Evolutionary conservation across 768 basidiomycete genomes (phyloP), one percentile per base, ranked within the genome.

Genomic region (Coprinopsis strossmayeri): DNA sequence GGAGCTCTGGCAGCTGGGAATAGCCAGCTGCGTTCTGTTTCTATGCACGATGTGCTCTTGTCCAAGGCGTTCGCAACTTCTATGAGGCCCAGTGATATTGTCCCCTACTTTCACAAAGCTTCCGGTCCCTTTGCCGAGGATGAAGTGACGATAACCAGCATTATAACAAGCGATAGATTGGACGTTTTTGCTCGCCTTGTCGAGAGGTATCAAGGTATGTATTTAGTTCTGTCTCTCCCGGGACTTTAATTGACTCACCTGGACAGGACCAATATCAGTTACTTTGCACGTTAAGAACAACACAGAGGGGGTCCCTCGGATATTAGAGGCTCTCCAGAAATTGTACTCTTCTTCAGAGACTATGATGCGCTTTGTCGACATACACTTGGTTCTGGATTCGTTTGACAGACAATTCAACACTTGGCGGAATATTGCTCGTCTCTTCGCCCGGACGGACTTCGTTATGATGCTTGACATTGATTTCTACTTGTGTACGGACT

Each of bases 401-500:
- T 87, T 85, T 54, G 83, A 84, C 52, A 78, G 90, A 3, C 87
- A 91, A 61, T 84, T 94, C 72, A 94, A 94, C 64, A 81, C 87
- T 20, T 93, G 90, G 87, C 76, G 91, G 27, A 93, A 93, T 61
- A 77, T 82, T 35, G 91, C 91, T 2, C 80, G 91, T 34, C 69
- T 90, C 44, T 89, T 91, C 57, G 84, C 90, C 3, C 77, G 88
- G 12, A 91, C 91, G 5, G 78, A 86, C 54, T 89, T 79, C 55
- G 78, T 92, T 49, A 87, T 93, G 82, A 87, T 92, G 83, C 80
- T 93, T 45, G 92, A 94, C 61, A 84, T 93, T 52, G 91, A 93
- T 62, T 92, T 94, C 62, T 83, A 77, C 26, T 64, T 87, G 10
- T 91, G 90, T 62, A 91, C 91, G 40, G 81, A 89, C 66, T 88